A percentile compares a stretch with the other conserved stretches of the same genome.
Conservation (phyloP, 2,329 filamentous ascomycete genomes). For the Hypoxylon sp. region DNA sequence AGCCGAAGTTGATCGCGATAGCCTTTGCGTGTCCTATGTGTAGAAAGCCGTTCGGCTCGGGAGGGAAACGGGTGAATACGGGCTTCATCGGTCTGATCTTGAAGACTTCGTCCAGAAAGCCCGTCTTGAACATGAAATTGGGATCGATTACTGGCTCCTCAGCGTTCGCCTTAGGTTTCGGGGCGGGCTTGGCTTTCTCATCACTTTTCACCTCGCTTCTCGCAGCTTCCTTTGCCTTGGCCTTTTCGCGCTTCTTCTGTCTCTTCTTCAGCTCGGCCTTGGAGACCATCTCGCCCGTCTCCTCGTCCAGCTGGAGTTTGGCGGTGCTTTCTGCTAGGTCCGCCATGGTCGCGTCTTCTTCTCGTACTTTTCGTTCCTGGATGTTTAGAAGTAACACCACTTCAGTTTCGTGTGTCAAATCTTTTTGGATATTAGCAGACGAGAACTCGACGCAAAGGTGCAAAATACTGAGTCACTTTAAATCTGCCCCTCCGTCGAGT, state of each 20-base stretch:
- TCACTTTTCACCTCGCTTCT: conserved; percentile 44
- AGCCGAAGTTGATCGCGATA: conserved; percentile 96
- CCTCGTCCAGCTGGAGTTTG: conserved; percentile 74
- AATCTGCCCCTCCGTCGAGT: conserved; percentile 43
- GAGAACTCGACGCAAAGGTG: not conserved
- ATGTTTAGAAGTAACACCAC: not conserved
- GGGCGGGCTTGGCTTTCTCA: conserved; percentile 52
- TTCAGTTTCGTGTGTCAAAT: not conserved
- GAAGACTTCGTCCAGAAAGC: conserved; percentile 81
- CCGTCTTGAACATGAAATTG: conserved; percentile 83
- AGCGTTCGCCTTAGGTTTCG: conserved; percentile 63
- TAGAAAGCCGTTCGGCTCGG: conserved; percentile 92
- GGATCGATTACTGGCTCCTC: conserved; percentile 65
- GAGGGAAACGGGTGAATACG: conserved; percentile 81
- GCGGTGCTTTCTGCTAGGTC: conserved; percentile 63
- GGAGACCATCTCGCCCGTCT: conserved; percentile 76
- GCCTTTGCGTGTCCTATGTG: conserved; percentile 97
- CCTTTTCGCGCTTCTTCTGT: conserved; percentile 69
- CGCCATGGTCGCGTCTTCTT: conserved; percentile 54
- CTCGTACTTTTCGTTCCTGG: not conserved
- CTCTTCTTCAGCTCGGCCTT: conserved; percentile 76
- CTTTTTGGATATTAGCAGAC: not conserved
- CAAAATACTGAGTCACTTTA: conserved; percentile 10
- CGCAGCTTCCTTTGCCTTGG: conserved; percentile 58
- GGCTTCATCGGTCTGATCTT: conserved; percentile 73